A percentile compares a stretch with the other conserved stretches of the same genome.
Evolutionary conservation across 1,284 basidiomycete species (phyloP).

Genomic region (Athelia psychrophila): DNA sequence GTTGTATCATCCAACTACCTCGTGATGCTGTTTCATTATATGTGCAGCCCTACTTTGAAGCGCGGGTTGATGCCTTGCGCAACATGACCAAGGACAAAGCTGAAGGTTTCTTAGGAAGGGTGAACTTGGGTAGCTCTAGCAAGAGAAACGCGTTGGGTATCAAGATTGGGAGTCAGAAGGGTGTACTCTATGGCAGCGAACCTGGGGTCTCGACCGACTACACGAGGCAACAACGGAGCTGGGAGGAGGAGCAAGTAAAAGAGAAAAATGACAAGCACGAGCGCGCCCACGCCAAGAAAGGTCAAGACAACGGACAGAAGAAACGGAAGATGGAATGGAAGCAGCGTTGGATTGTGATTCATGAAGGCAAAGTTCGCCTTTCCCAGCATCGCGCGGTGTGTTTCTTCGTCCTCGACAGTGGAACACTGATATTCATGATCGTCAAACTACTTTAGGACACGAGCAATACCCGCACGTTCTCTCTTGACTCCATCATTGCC

Average conservation of each 20-base stretch:
- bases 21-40: slow-evolving; percentile 45
- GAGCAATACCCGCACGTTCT: slow-evolving; percentile 39
- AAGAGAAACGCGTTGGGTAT: neutral
- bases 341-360: slow-evolving; percentile 59
- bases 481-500: slow-evolving; percentile 38
- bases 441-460: slow-evolving; percentile 30
- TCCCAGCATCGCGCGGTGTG: slow-evolving; percentile 54
- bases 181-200: neutral
- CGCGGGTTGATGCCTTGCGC: slow-evolving; percentile 52
- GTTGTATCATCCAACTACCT: slow-evolving; percentile 39
- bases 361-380: slow-evolving; percentile 54
- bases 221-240: neutral
- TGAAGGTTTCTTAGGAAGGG: slow-evolving; percentile 12
- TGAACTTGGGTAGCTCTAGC: slow-evolving; percentile 5
- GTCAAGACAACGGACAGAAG: slow-evolving; percentile 3
- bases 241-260: slow-evolving; percentile 9
- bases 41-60: slow-evolving; percentile 66
- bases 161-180: neutral
- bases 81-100: slow-evolving; percentile 9
- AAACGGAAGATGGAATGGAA: slow-evolving; percentile 51
- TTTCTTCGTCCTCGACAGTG: slow-evolving; percentile 5
- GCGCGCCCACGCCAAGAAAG: neutral
- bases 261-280: slow-evolving; percentile 7
- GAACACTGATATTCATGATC: neutral
- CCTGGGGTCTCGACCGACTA: too few species aligned